phyloP scores from a whole-genome alignment of 2,329 filamentous ascomycete species.

The Beauveria rudraprayagi region DNA sequence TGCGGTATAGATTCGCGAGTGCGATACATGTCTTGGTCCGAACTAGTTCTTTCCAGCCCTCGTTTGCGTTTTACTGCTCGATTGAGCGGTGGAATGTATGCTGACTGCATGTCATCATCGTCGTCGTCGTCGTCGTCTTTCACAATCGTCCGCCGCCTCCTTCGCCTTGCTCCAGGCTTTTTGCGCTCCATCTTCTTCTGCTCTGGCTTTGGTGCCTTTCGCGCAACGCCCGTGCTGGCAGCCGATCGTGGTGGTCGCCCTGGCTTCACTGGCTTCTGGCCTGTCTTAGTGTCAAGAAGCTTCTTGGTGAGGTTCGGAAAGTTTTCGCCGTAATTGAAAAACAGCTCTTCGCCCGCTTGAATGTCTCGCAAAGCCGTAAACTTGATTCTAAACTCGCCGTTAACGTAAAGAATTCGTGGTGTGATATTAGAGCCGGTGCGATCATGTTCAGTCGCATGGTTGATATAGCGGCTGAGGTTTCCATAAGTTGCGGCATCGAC shows the following conservation, averaged over 20 bases:
- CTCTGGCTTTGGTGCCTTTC: slow-evolving; percentile 18
- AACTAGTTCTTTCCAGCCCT: not conserved
- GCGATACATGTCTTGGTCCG: slow-evolving; percentile 1
- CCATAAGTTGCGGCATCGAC: slow-evolving; percentile 71
- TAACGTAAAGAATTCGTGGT: slow-evolving; percentile 62
- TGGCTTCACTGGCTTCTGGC: slow-evolving; percentile 21
- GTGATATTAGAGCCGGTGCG: slow-evolving; percentile 51
- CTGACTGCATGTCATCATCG: not conserved
- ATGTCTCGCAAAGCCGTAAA: slow-evolving; percentile 63
- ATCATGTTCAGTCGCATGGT: slow-evolving; percentile 54
- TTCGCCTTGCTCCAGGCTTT: slow-evolving; percentile 17
- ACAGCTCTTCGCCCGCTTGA: slow-evolving; percentile 64
- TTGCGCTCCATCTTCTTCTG: slow-evolving; percentile 17
- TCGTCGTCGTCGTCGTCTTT: not conserved
- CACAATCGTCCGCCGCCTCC: slow-evolving; percentile 14
- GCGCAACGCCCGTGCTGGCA: slow-evolving; percentile 15
- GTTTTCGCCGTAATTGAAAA: slow-evolving; percentile 72
- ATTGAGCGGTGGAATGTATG: not conserved
- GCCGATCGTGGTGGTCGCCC: slow-evolving; percentile 15
- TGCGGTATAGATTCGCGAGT: not conserved
- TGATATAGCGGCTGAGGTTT: slow-evolving; percentile 77
- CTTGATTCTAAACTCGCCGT: slow-evolving; percentile 68
- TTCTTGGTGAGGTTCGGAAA: slow-evolving; percentile 52
- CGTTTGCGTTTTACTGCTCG: slow-evolving; percentile 9
- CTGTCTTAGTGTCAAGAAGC: slow-evolving; percentile 30